Evolutionary conservation across 371 early-diverging fungal genomes (phyloP).

Genomic region (Polyrhizophydium stewartii): DNA sequence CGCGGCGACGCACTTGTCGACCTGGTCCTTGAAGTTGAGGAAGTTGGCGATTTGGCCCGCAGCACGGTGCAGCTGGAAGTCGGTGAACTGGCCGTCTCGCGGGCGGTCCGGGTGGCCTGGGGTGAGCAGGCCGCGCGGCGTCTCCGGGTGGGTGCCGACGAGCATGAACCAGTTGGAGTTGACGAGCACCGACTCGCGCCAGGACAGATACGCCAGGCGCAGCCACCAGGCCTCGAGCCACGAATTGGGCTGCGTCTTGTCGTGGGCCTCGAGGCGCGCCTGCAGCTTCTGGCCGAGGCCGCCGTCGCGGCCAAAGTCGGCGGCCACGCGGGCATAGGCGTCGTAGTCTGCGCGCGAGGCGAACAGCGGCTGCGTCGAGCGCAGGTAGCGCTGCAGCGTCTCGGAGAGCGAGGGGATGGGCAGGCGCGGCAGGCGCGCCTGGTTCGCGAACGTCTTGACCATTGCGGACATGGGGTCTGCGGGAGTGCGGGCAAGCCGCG

Average conservation of each 20-base stretch:
- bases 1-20: constrained; percentile 53
- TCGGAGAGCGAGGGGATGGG: constrained; percentile 75
- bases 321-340: constrained; percentile 39
- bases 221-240: constrained; percentile 88
- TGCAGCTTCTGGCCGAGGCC: constrained; percentile 74
- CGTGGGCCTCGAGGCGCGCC: constrained; percentile 53
- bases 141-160: constrained; percentile 37
- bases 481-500: too few relatives aligned
- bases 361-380: constrained; percentile 54
- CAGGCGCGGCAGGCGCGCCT: constrained; percentile 66
- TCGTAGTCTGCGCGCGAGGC: not conserved
- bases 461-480: not conserved
- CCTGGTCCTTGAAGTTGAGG: constrained; percentile 64
- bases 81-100: constrained; percentile 51
- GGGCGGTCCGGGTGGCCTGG: constrained; percentile 25
- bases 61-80: constrained; percentile 72
- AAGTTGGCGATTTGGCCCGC: constrained; percentile 66
- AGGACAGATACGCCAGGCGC: constrained; percentile 83
- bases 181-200: constrained; percentile 75
- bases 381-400: constrained; percentile 70
- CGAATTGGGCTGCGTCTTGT: constrained; percentile 50
- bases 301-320: constrained; percentile 52
- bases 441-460: constrained; percentile 66
- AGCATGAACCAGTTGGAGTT: constrained; percentile 82
- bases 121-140: constrained; percentile 32